Evolutionary conservation across 2,329 filamentous ascomycete species (phyloP).

Genomic region (Claviceps fusiformis): DNA sequence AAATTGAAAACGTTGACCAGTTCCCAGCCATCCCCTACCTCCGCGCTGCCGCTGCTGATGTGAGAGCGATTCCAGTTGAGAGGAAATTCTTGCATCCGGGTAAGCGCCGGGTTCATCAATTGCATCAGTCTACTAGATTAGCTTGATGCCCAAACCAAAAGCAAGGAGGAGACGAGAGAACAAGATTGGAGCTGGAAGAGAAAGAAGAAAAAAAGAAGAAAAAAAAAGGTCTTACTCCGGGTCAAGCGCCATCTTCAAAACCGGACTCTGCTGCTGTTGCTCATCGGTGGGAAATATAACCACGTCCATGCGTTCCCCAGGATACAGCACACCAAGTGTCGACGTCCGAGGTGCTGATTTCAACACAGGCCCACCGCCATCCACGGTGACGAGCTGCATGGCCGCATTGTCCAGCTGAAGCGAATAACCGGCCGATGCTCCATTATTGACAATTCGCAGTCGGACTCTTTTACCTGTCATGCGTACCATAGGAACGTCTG

Average conservation of each 20-base stretch:
- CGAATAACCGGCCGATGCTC: conserved; percentile 8
- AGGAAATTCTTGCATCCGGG: conserved; percentile 9
- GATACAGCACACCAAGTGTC: conserved; percentile 12
- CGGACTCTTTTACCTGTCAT: conserved; percentile 5
- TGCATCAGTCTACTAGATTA: conserved; percentile 9
- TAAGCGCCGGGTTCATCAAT: conserved; percentile 11
- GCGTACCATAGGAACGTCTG: conserved; percentile 3
- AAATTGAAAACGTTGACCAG: neutral
- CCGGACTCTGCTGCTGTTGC: neutral
- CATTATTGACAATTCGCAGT: conserved; percentile 10
- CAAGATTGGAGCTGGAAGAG: neutral
- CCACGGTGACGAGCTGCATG: conserved; percentile 10
- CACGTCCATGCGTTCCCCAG: conserved; percentile 12
- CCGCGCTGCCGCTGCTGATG: neutral
- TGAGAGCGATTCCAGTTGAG: conserved; percentile 1
- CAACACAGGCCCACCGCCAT: conserved; percentile 7
- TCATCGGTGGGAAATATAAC: neutral
- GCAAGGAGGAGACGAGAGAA: too few species aligned
- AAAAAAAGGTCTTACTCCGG: conserved; percentile 3
- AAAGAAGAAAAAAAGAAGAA: neutral
- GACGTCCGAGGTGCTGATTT: conserved; percentile 4
- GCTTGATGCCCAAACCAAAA: neutral
- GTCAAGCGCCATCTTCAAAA: conserved; percentile 5
- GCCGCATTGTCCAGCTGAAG: conserved; percentile 5
- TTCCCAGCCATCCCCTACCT: neutral